These are phyloP conservation scores for Amauroascus niger DNA, from an alignment of 2,329 filamentous ascomycete genomes.

Conservation along the genomic window DNA sequence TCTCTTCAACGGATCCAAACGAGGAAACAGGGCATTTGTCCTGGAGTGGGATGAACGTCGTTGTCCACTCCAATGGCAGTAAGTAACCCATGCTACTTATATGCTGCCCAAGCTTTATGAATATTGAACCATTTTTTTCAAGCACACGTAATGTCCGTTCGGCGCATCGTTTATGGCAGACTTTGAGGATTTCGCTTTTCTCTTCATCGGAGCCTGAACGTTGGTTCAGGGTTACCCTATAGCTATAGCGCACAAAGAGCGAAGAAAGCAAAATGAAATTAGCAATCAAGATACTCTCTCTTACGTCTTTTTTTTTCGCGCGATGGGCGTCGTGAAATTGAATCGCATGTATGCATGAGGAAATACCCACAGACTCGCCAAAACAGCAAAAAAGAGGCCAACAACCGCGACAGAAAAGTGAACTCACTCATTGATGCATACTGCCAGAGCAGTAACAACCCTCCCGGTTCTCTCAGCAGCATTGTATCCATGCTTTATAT, in stretches of 20 bases:
- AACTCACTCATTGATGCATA: constrained; percentile 81
- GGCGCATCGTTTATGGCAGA: constrained; percentile 88
- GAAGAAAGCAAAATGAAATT: not conserved
- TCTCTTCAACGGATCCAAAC: constrained; percentile 70
- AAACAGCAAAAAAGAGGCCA: constrained; percentile 1
- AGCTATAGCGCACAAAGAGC: constrained; percentile 46
- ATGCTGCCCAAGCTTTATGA: constrained; percentile 96
- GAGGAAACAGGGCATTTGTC: constrained; percentile 92
- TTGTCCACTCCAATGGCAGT: constrained; percentile 82
- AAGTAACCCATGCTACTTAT: constrained; percentile 94
- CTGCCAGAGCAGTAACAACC: constrained; percentile 61
- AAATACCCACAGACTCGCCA: constrained; percentile 5
- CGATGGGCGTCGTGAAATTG: not conserved
- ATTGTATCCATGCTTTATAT: constrained; percentile 66
- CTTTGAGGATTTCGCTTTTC: constrained; percentile 58
- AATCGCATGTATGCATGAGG: not conserved
- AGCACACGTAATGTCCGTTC: constrained; percentile 74
- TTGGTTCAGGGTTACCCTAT: constrained; percentile 73
- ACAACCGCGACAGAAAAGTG: constrained; percentile 9
- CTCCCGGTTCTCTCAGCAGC: constrained; percentile 68
- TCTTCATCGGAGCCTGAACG: constrained; percentile 50
- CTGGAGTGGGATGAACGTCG: constrained; percentile 89
- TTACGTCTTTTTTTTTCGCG: not conserved
- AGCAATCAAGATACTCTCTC: not conserved
- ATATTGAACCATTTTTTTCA: constrained; percentile 95